These are phyloP conservation scores for Elasticomyces elasticus DNA, from an alignment of 495 filamentous ascomycete genomes.

Conservation along the genomic window DNA sequence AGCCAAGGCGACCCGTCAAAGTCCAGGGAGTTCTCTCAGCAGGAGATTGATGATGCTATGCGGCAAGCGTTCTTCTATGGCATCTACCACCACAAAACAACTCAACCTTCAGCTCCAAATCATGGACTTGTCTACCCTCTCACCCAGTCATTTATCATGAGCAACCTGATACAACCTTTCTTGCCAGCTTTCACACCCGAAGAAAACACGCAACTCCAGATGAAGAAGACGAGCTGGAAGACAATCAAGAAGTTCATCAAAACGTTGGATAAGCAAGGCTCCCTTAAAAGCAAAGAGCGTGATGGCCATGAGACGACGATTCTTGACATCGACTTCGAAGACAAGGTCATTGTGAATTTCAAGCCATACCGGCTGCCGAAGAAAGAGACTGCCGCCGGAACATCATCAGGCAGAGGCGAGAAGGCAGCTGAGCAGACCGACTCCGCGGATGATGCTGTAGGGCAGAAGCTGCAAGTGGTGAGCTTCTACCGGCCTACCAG, in stretches of 20 bases:
- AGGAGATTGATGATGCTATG: constrained; percentile 63
- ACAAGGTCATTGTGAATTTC: constrained; percentile 46
- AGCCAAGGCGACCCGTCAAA: neutral
- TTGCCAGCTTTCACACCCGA: constrained; percentile 49
- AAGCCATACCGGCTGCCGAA: constrained; percentile 54
- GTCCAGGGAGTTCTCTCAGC: constrained; percentile 7
- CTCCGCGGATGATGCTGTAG: constrained; percentile 42
- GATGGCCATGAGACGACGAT: constrained; percentile 57
- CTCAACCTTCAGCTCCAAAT: constrained; percentile 43
- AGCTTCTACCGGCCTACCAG: constrained; percentile 46
- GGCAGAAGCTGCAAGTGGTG: constrained; percentile 48
- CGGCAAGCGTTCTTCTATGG: constrained; percentile 59
- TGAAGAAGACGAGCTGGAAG: constrained; percentile 71
- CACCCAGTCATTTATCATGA: constrained; percentile 54
- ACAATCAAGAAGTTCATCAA: constrained; percentile 68
- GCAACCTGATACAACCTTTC: constrained; percentile 56
- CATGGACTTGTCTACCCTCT: constrained; percentile 53
- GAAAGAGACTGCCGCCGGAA: constrained; percentile 37
- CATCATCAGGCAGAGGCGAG: constrained; percentile 33
- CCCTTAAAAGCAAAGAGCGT: constrained; percentile 58
- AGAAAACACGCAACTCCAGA: constrained; percentile 49
- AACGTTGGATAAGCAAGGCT: constrained; percentile 51
- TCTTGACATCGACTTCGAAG: constrained; percentile 56
- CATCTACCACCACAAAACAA: constrained; percentile 41
- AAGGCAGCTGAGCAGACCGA: constrained; percentile 35